Evolutionary conservation across 2,329 filamentous ascomycete genomes (phyloP).

Genomic region (Samsoniella hepiali): DNA sequence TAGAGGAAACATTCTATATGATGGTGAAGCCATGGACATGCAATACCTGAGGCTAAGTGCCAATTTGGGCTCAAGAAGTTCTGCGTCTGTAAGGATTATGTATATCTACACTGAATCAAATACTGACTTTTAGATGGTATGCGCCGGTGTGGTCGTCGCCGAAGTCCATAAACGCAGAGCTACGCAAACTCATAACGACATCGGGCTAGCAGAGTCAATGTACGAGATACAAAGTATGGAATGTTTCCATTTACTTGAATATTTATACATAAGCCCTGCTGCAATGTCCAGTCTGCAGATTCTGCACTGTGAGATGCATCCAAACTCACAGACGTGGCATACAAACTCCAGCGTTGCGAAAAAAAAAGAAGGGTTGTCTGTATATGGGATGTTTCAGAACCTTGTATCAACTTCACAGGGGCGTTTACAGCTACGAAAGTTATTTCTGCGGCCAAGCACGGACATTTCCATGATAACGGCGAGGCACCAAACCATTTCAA

Average conservation of each 20-base stretch:
- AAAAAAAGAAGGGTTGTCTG: conserved; percentile 74
- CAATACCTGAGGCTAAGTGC: neutral
- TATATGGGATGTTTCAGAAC: conserved; percentile 78
- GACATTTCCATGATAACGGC: conserved; percentile 65
- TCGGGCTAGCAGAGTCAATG: conserved; percentile 44
- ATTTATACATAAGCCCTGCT: conserved; percentile 78
- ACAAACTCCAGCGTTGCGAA: neutral
- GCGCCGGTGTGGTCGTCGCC: conserved; percentile 80
- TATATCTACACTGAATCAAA: neutral
- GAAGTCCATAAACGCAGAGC: conserved; percentile 65
- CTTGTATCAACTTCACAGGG: conserved; percentile 78
- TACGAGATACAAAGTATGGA: conserved; percentile 63
- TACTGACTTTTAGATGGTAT: conserved; percentile 59
- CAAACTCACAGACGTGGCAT: conserved; percentile 74
- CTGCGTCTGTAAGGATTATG: neutral
- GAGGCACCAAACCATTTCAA: conserved; percentile 66
- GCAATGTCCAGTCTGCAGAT: conserved; percentile 82
- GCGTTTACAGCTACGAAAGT: conserved; percentile 66
- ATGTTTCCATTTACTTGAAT: conserved; percentile 66
- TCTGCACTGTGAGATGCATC: conserved; percentile 76
- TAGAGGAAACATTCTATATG: no score
- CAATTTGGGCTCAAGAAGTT: neutral
- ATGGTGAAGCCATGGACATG: neutral
- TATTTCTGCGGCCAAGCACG: conserved; percentile 75
- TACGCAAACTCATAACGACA: conserved; percentile 59